phyloP scores from a whole-genome alignment of 2,329 filamentous ascomycete species.

The Claviceps maximensis region DNA sequence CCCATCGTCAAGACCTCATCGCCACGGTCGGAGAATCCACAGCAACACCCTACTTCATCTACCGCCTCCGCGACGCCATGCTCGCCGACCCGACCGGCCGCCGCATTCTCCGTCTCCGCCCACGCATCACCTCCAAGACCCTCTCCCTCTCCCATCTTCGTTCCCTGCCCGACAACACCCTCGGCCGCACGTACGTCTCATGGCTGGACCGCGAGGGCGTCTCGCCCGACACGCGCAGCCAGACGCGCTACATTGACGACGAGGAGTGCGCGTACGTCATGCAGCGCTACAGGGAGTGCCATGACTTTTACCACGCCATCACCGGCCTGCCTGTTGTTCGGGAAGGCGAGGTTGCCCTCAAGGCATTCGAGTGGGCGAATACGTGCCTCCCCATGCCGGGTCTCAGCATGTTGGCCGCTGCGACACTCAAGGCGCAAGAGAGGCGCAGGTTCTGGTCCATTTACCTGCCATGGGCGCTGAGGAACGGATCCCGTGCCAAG shows the following conservation, averaged over 20 bases:
- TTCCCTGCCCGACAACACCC: slow-evolving; percentile 53
- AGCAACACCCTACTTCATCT: slow-evolving; percentile 87
- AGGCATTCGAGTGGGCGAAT: slow-evolving; percentile 95
- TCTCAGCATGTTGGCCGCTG: slow-evolving; percentile 69
- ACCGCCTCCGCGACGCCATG: slow-evolving; percentile 85
- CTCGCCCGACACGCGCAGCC: slow-evolving; percentile 72
- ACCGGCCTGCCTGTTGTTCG: slow-evolving; percentile 80
- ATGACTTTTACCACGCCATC: slow-evolving; percentile 95
- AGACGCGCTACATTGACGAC: slow-evolving; percentile 84
- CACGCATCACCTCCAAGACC: slow-evolving; percentile 70
- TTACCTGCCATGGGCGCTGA: slow-evolving; percentile 83
- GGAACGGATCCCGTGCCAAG: slow-evolving; percentile 62
- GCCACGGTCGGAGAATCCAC: slow-evolving; percentile 90
- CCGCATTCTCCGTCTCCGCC: slow-evolving; percentile 79
- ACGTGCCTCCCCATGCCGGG: slow-evolving; percentile 92
- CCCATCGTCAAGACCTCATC: slow-evolving; percentile 67
- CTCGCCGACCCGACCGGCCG: slow-evolving; percentile 71
- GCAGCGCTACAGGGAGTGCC: slow-evolving; percentile 93
- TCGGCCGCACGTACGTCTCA: slow-evolving; percentile 69
- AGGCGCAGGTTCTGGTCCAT: slow-evolving; percentile 57
- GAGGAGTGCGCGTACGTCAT: slow-evolving; percentile 96
- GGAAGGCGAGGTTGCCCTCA: slow-evolving; percentile 96
- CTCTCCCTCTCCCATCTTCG: slow-evolving; percentile 57
- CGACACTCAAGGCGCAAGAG: slow-evolving; percentile 74
- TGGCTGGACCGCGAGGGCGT: slow-evolving; percentile 96